Evolutionary conservation across 192 early-diverging fungal genomes (phyloP), one percentile per base, ranked within the genome.

Genomic region (Entomortierella lignicola): DNA sequence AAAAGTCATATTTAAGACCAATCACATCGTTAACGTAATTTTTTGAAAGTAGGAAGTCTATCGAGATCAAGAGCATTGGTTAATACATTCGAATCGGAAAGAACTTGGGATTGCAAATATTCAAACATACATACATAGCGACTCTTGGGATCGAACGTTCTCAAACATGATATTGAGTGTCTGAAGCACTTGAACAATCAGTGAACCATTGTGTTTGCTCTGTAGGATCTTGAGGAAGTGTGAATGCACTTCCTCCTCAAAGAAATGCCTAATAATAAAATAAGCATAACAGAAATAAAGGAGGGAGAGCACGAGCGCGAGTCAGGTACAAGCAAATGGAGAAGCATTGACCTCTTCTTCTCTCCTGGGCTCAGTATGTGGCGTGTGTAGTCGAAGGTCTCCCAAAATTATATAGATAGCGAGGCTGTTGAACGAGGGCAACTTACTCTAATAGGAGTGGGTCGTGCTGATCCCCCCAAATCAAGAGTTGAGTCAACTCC

Each of bases 21-120:
- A 94, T 91, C 7, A 94, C 81, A 51, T 85, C 59, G 70, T 94
- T 94, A 56, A 94, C 89, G 79, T 90, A 91, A 79, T 92, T 92
- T 69, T 91, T 91, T 31, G 90, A 91, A 12, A 94, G 80, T 37
- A 94, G 69, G 55, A 89, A 85, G 43, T 91, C 85, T 74, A 85
- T 44, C 25, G 79, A 34, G 44, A 15, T 32, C 31, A 59, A 47
- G 29, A 29, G 48, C 8, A 42, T 20, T 15, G 20, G 44, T 47
- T 20, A 47, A 20, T 47, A 11, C 15, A 47, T 12, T 20, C 2
- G 44, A 47, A 42, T 30, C 20, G 61, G 32, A 47, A 23, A 55
- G 48, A 18, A 62, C 17, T 47, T 4, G 15, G 3, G 15, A 47
- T 15, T 12, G 15, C 4, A 15, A 15, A 20, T 4, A 47, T 47